These are phyloP conservation scores for Ceratobasidium sp. DNA, from an alignment of 1,284 basidiomycete genomes.

Conservation along the genomic window DNA sequence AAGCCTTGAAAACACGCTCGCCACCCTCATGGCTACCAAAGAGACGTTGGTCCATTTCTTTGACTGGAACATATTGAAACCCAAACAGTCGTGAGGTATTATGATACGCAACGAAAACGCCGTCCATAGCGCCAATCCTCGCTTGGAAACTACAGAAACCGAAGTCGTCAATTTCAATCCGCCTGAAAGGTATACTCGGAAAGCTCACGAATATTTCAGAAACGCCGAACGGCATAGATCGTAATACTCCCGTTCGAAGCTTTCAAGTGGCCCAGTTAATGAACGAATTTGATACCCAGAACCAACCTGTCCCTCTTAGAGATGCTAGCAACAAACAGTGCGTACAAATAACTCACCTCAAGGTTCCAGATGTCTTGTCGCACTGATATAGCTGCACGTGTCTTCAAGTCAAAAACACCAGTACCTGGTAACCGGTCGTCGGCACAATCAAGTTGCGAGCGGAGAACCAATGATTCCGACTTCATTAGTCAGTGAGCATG, in stretches of 20 bases:
- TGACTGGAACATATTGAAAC: constrained; percentile 90
- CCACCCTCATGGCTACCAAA: constrained; percentile 73
- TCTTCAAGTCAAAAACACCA: constrained; percentile 96
- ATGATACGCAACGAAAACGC: constrained; percentile 94
- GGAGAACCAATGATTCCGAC: constrained; percentile 72
- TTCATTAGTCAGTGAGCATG: constrained; percentile 45
- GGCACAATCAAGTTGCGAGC: constrained; percentile 92
- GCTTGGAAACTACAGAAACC: constrained; percentile 77
- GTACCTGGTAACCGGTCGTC: constrained; percentile 84
- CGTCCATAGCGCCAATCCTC: constrained; percentile 97
- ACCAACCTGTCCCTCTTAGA: constrained; percentile 58
- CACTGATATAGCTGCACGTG: constrained; percentile 84
- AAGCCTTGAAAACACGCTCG: constrained; percentile 78
- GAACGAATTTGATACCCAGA: constrained; percentile 76
- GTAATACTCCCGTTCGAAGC: constrained; percentile 90
- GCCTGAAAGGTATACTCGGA: constrained; percentile 11
- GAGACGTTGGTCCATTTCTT: constrained; percentile 85
- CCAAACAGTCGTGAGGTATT: constrained; percentile 90
- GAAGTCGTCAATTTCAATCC: not conserved
- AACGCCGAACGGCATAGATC: constrained; percentile 94
- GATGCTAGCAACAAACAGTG: constrained; percentile 21
- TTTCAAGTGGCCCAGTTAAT: constrained; percentile 67
- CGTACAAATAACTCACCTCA: constrained; percentile 55
- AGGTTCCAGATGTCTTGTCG: constrained; percentile 88
- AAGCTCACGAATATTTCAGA: constrained; percentile 83